These are phyloP conservation scores for Aureobasidium vineae DNA, from an alignment of 2,329 filamentous ascomycete species.

Conservation along the genomic window DNA sequence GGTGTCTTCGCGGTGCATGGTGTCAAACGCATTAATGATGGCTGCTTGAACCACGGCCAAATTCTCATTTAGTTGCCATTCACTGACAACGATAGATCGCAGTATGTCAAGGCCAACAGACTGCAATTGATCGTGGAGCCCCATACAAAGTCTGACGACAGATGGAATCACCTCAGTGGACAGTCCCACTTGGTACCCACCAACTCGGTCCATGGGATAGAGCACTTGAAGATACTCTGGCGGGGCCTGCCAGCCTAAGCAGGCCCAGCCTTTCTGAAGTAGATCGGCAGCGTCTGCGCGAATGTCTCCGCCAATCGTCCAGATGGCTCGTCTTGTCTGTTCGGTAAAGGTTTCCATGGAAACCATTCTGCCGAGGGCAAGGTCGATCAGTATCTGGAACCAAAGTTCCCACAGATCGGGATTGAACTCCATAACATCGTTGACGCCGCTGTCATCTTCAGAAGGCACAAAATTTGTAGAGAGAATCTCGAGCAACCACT, in stretches of 20 bases:
- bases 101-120: constrained; percentile 89
- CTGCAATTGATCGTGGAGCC: constrained; percentile 87
- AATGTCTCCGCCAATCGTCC: constrained; percentile 98
- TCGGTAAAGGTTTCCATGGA: constrained; percentile 95
- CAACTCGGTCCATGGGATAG: constrained; percentile 80
- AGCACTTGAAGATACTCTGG: constrained; percentile 67
- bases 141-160: constrained; percentile 90
- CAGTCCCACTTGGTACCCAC: constrained; percentile 97
- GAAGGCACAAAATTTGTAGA: constrained; percentile 85
- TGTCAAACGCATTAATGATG: constrained; percentile 91
- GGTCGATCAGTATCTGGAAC: constrained; percentile 82
- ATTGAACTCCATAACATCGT: constrained; percentile 63
- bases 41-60: constrained; percentile 89
- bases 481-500: constrained; percentile 51
- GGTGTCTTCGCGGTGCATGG: constrained; percentile 67
- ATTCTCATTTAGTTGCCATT: constrained; percentile 95
- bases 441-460: constrained; percentile 77
- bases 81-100: constrained; percentile 97
- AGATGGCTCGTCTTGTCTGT: constrained; percentile 91
- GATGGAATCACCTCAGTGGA: constrained; percentile 88
- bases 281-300: constrained; percentile 87
- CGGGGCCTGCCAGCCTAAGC: constrained; percentile 92
- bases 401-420: constrained; percentile 93
- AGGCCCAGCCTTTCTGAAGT: constrained; percentile 82
- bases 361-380: constrained; percentile 83